A percentile compares a stretch with the other conserved stretches of the same genome.
These are phyloP conservation scores for Dendrostoma leiphaemia DNA, from an alignment of 2,329 filamentous ascomycete genomes.

Conservation along the genomic window DNA sequence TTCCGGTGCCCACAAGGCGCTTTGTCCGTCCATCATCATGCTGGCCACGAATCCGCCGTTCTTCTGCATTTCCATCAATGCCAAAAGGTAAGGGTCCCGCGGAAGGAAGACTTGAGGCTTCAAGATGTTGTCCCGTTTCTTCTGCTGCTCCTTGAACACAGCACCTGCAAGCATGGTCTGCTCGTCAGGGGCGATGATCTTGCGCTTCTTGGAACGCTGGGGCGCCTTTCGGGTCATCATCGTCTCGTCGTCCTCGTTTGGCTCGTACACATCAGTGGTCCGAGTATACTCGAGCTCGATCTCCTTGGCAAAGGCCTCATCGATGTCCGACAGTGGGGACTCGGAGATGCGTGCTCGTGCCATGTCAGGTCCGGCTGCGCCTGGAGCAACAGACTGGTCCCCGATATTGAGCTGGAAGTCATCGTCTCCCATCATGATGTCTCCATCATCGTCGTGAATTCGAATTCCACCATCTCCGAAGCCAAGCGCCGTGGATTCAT, in stretches of 20 bases:
- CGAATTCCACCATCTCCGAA: conserved; percentile 54
- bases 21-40: conserved; percentile 78
- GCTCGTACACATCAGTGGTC: conserved; percentile 60
- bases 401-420: conserved; percentile 65
- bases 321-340: conserved; percentile 68
- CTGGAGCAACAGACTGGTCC: conserved; percentile 57
- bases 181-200: conserved; percentile 76
- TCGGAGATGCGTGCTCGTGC: conserved; percentile 63
- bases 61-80: conserved; percentile 88
- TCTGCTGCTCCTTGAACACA: conserved; percentile 83
- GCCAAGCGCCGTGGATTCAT: conserved; percentile 53
- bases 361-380: conserved; percentile 44
- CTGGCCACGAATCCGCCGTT: conserved; percentile 86
- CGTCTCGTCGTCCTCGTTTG: conserved; percentile 54
- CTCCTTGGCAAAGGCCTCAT: conserved; percentile 59
- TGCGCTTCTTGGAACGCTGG: conserved; percentile 73
- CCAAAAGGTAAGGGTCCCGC: conserved; percentile 80
- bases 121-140: conserved; percentile 81
- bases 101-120: conserved; percentile 81
- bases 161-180: conserved; percentile 73
- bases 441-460: conserved; percentile 63
- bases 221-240: conserved; percentile 66
- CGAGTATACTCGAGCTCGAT: conserved; percentile 57
- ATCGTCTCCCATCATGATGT: conserved; percentile 58
- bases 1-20: conserved; percentile 84